These are phyloP conservation scores for Pilasporangium apinafurcum DNA, from an alignment of 352 stramenopile genomes.

Conservation along the genomic window DNA sequence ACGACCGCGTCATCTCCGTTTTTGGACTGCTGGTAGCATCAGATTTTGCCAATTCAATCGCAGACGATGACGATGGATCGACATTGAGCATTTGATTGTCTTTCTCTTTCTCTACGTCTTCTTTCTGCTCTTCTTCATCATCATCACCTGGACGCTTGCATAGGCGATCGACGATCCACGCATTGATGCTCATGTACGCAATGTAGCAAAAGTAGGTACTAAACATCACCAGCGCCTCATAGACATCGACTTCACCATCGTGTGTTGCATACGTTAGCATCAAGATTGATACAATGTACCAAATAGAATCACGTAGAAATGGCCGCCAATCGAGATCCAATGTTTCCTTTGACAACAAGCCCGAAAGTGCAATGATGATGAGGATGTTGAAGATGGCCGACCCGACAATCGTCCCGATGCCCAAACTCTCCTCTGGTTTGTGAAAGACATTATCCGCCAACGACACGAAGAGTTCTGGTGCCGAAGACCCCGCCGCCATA, in stretches of 20 bases:
- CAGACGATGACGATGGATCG: too few relatives aligned
- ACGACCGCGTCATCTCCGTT: too few relatives aligned
- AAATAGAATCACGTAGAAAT: slow-evolving; percentile 73
- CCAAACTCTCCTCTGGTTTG: slow-evolving; percentile 55
- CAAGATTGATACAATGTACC: slow-evolving; percentile 62
- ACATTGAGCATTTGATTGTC: too few relatives aligned
- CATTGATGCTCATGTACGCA: slow-evolving; percentile 69
- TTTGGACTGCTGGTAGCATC: too few relatives aligned
- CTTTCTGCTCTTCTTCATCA: slow-evolving; percentile 2
- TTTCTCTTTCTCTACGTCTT: slow-evolving; percentile 9
- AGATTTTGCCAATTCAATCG: too few relatives aligned
- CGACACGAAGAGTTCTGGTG: slow-evolving; percentile 77
- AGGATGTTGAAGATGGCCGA: slow-evolving; percentile 86
- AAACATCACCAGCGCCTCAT: slow-evolving; percentile 63
- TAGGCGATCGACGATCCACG: slow-evolving; percentile 40
- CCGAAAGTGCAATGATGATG: slow-evolving; percentile 81
- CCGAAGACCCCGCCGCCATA: slow-evolving; percentile 77
- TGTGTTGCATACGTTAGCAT: slow-evolving; percentile 49
- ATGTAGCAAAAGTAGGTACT: slow-evolving; percentile 67
- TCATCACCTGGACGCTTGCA: slow-evolving; percentile 41
- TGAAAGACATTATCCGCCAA: slow-evolving; percentile 73
- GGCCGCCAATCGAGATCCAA: slow-evolving; percentile 71
- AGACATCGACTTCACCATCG: slow-evolving; percentile 49
- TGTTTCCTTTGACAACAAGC: slow-evolving; percentile 50
- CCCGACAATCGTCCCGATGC: slow-evolving; percentile 80